Evolutionary conservation across 306 rosid genomes (phyloP).

Genomic region (Benincasa hispida): DNA sequence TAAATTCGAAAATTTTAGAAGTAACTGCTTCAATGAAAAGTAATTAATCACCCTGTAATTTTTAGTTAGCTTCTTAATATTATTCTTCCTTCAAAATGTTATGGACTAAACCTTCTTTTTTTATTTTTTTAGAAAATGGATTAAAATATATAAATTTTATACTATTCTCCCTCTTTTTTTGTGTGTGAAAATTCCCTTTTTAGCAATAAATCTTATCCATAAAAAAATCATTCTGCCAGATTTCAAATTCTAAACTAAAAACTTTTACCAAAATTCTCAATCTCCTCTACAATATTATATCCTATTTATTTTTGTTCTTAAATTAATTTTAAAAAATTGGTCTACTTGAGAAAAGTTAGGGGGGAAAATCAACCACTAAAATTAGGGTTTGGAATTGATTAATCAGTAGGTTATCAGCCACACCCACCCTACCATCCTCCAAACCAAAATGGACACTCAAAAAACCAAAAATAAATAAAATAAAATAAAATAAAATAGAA

Average conservation of each 20-base stretch:
- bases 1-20: no score
- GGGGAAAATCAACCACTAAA: neutral
- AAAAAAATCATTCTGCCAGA: neutral
- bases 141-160: no score
- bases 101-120: no score
- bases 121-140: no score
- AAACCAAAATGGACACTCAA: neutral
- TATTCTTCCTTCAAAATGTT: no score
- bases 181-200: no score
- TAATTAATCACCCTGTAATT: no score
- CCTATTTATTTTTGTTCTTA: neutral
- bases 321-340: neutral
- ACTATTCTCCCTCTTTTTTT: no score
- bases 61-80: no score
- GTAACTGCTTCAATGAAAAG: no score
- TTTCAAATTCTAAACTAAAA: neutral
- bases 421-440: neutral
- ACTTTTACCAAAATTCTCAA: neutral
- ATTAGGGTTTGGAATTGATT: neutral
- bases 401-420: constrained; percentile 32
- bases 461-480: no score
- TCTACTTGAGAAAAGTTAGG: neutral
- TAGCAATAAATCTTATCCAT: neutral
- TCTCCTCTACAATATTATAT: neutral
- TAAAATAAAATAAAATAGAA: no score